Evolutionary conservation across 495 filamentous ascomycete species (phyloP), one percentile per base, ranked within the genome.

Genomic region (Neurospora cerealis): DNA sequence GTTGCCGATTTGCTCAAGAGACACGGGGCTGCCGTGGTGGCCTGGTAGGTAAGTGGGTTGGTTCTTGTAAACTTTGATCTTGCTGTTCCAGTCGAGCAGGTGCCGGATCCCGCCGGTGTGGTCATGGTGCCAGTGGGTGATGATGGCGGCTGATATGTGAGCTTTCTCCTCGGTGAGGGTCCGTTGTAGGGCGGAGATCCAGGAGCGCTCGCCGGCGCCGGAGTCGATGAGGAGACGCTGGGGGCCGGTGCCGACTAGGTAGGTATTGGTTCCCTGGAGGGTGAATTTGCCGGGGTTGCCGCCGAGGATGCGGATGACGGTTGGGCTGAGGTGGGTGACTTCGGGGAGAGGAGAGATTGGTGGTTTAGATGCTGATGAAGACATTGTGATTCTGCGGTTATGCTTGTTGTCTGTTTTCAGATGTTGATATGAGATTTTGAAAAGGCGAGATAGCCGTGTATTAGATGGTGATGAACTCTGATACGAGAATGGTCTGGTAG

Each of bases 71-170:
- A 93, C 75, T 5, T 78, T 79, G 7, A 83, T 89, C 24, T 86
- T 77, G 0, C 93, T 91, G 69, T 87, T 93, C 21, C 90, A 74
- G 10, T 82, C 77, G 9, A 88, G 83, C 3, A 97, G 85, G 75
- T 96, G 89, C 8, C 80, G 72, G 8, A 97, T 84, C 1, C 96
- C 96, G 36, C 89, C 88, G 24, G 89, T 85, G 79, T 99, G 96
- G 80, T 99, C 96, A 38, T 81, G 86, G 80, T 99, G 96, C 92
- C 93, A 93, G 81, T 99, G 96, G 1, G 95, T 97, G 32, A 98
- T 82, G 24, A 98, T 85, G 4, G 88, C 89, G 39, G 87, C 81
- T 37, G 73, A 72, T 39, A 98, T 85, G 0, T 86, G 86, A 42
- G 90, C 89, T 40, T 89, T 87, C 78, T 96, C 92, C 39, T 87